Evolutionary conservation across 1,284 basidiomycete genomes (phyloP), one percentile per base, ranked within the genome.

Genomic region (Cryptococcus floricola): DNA sequence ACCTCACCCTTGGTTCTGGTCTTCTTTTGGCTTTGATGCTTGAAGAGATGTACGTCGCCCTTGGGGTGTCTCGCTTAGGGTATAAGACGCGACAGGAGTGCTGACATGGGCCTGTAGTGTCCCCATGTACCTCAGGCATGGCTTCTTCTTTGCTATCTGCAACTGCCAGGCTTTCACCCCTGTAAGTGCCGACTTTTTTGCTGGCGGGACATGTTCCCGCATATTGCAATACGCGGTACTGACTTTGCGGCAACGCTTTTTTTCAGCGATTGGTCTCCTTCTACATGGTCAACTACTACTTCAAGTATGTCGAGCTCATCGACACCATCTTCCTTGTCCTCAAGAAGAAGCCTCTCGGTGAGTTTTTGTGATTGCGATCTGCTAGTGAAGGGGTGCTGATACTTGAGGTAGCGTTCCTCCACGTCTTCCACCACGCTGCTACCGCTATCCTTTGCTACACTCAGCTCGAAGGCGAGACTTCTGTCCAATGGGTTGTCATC

Each of bases 371-470:
- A 10, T 10, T 5, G 10, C 23, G 1, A 23, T 23, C 23, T 34
- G 31, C n/a, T 18, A n/a, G 14, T n/a, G 31, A 31, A 16, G n/a
- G 13, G 38, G 16, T 37, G 31, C 48, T 52, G 49, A 18, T 12
- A 34, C 39, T 28, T 37, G 3, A 51, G 47, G 37, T 69, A 95
- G 89, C 89, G 58, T 98, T 98, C 81, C 81, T 98, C 63, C 95
- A 98, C 77, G 94, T 98, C 66, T 98, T 96, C 82, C 95, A 98
- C 78, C 95, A 98, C 81, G 91, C 94, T 60, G 95, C 94, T n/a
- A 98, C 95, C 55, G 95, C 95, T 57, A 78, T 95, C 53, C 82
- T 98, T 59, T 98, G 95, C 80, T 98, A 87, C 77, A 87, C 87
- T 55, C 94, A 98, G 80, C 82, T 98, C 62, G 88, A 95, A 68